Percentiles rank a stretch among this genome's conserved stretches.
Evolutionary conservation across 352 stramenopile genomes (phyloP).

Genomic region (Aphanomyces euteiches): DNA sequence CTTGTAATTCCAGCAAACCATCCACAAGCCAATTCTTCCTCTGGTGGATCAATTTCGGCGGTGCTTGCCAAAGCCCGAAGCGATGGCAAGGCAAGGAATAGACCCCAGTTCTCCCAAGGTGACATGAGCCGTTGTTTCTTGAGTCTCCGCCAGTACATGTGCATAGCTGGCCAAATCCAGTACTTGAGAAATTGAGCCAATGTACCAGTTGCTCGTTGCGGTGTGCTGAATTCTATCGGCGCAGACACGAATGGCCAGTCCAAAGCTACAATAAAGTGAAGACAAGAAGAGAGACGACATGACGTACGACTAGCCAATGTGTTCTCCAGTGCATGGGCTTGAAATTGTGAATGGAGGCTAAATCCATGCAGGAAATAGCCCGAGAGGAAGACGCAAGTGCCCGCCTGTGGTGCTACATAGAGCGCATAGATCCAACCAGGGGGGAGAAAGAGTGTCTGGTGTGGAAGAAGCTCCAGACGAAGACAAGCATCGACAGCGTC

Average conservation of each 20-base stretch:
- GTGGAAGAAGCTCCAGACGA: constrained; percentile 48
- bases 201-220: neutral
- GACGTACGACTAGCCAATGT: neutral
- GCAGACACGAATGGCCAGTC: constrained; percentile 27
- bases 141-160: constrained; percentile 57
- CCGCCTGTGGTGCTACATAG: constrained; percentile 33
- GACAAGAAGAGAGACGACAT: neutral
- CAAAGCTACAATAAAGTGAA: neutral
- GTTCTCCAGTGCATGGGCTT: constrained; percentile 13
- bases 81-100: constrained; percentile 45
- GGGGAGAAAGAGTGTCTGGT: constrained; percentile 53
- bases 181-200: constrained; percentile 15
- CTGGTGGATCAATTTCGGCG: constrained; percentile 34
- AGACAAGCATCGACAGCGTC: constrained; percentile 68
- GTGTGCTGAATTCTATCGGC: constrained; percentile 9
- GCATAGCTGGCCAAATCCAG: constrained; percentile 52
- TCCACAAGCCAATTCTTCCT: constrained; percentile 1
- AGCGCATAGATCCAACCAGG: constrained; percentile 68
- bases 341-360: neutral
- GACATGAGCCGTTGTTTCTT: constrained; percentile 41
- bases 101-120: constrained; percentile 49
- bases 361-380: constrained; percentile 25
- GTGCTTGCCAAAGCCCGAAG: constrained; percentile 53
- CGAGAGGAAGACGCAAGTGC: constrained; percentile 1
- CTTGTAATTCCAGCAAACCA: constrained; percentile 6